A percentile compares a stretch with the other conserved stretches of the same genome.
phyloP scores from a whole-genome alignment of 805 yeast genomes.

The Candida ulmi region DNA sequence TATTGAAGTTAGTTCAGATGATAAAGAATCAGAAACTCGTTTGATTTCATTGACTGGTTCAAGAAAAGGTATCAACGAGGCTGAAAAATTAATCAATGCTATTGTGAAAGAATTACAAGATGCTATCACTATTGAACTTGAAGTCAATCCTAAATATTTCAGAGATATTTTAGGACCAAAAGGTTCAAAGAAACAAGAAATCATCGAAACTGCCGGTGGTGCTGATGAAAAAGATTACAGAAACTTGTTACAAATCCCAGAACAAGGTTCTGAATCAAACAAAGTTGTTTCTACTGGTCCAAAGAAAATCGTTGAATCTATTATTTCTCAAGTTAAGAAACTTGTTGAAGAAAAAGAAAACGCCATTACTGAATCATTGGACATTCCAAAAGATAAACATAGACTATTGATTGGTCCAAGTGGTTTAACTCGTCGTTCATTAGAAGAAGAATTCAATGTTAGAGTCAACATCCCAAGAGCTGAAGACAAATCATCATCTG shows the following conservation, averaged over 20 bases:
- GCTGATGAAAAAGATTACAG: slow-evolving; percentile 43
- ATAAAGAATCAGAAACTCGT: slow-evolving; percentile 43
- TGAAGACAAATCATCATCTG: slow-evolving; percentile 39
- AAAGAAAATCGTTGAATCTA: slow-evolving; percentile 61
- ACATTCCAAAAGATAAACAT: slow-evolving; percentile 68
- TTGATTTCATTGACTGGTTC: slow-evolving; percentile 76
- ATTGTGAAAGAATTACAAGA: slow-evolving; percentile 65
- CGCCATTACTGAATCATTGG: slow-evolving; percentile 43
- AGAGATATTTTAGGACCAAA: slow-evolving; percentile 72
- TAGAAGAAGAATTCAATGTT: slow-evolving; percentile 68
- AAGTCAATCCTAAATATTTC: slow-evolving; percentile 70
- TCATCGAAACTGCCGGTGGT: slow-evolving; percentile 77
- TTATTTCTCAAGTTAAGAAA: slow-evolving; percentile 54
- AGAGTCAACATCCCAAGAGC: slow-evolving; percentile 61
- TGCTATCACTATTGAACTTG: slow-evolving; percentile 48
- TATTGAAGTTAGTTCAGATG: slow-evolving; percentile 37
- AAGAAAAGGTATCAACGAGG: slow-evolving; percentile 66
- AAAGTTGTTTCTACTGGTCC: slow-evolving; percentile 70
- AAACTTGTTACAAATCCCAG: slow-evolving; percentile 65
- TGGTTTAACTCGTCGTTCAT: slow-evolving; percentile 65
- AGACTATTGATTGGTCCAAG: slow-evolving; percentile 75
- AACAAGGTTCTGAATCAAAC: slow-evolving; percentile 50
- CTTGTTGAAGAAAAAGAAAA: slow-evolving; percentile 64
- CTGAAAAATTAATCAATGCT: slow-evolving; percentile 53
- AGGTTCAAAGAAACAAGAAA: slow-evolving; percentile 68